Evolutionary conservation across 2,329 filamentous ascomycete genomes (phyloP), one percentile per base, ranked within the genome.

Genomic region (Aspergillus tubingensis): DNA sequence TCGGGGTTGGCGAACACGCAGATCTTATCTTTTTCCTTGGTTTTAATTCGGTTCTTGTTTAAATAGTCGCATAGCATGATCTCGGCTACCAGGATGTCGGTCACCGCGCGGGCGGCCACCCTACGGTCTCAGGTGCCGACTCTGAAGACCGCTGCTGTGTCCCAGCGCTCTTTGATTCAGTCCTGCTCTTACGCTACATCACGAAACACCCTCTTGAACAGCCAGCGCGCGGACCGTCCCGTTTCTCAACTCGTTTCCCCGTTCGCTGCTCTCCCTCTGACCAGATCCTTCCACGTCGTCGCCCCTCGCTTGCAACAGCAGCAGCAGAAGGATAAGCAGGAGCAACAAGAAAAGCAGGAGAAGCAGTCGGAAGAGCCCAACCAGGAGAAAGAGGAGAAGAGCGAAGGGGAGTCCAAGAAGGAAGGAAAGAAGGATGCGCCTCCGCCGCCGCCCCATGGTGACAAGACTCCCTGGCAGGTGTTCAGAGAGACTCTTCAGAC

Each of bases 391-490:
- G 65, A 76, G 65, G 63, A 72, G 59, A 79, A 82, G 60, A 76
- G 83, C 53, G 76, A 83, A 43, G 77, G 85, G 57, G 79, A 79
- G 62, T 76, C 79, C 61, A 77, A 82, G 43, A 72, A 79, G 48
- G 79, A 84, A 54, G 79, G 83, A 59, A 81, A 86, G 70, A 86
- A 91, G 69, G 86, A 92, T 62, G 80, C 82, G 39, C 77, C 86
- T 27, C 89, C 93, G 11, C 91, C 94, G 21, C 94, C 95, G n/a
- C 94, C 93, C 19, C 95, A 99, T 73, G 95, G 95, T 62, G 92
- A 96, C 81, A 99, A 99, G 83, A 95, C 94, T 3, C 95, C 95
- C 57, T 98, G 95, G 93, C 92, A 98, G 76, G 95, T 99, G 32
- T 99, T 99, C 81, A 91, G 91, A 72, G 95, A 99, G 74, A 99